These are phyloP conservation scores for Cutaneotrichosporon cutaneum DNA, from an alignment of 1,284 basidiomycete genomes.

Conservation along the genomic window DNA sequence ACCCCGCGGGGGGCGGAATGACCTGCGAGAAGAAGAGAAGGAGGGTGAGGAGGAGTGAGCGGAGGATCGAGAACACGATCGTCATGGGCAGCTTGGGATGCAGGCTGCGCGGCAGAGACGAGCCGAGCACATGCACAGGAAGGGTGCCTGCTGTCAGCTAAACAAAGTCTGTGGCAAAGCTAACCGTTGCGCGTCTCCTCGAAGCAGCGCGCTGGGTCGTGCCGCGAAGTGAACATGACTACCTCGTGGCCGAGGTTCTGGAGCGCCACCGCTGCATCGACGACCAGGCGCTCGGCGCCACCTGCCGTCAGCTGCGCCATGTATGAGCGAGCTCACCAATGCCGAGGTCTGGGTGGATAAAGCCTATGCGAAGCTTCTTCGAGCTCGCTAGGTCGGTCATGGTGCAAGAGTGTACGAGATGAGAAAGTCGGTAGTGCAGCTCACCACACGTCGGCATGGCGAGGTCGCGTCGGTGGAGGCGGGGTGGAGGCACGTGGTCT, in stretches of 20 bases:
- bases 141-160: constrained; percentile 66
- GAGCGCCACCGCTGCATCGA: constrained; percentile 90
- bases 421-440: background rate
- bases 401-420: background rate
- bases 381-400: constrained; percentile 10
- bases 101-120: constrained; percentile 76
- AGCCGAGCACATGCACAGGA: constrained; percentile 69
- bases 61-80: constrained; percentile 82
- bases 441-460: background rate
- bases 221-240: constrained; percentile 91
- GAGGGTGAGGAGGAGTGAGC: constrained; percentile 75
- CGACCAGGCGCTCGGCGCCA: constrained; percentile 90
- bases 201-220: constrained; percentile 80
- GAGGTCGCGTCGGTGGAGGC: background rate
- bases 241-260: constrained; percentile 82
- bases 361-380: constrained; percentile 63
- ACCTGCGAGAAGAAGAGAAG: constrained; percentile 60
- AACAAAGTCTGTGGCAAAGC: constrained; percentile 19
- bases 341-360: constrained; percentile 92
- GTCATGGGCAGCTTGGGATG: constrained; percentile 68
- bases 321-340: constrained; percentile 65
- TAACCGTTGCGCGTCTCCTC: constrained; percentile 84
- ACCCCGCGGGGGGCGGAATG: constrained; percentile 36
- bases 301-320: constrained; percentile 58
- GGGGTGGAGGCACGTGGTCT: background rate